Evolutionary conservation across 768 basidiomycete species (phyloP).

Genomic region (Pulveroboletus ravenelii): DNA sequence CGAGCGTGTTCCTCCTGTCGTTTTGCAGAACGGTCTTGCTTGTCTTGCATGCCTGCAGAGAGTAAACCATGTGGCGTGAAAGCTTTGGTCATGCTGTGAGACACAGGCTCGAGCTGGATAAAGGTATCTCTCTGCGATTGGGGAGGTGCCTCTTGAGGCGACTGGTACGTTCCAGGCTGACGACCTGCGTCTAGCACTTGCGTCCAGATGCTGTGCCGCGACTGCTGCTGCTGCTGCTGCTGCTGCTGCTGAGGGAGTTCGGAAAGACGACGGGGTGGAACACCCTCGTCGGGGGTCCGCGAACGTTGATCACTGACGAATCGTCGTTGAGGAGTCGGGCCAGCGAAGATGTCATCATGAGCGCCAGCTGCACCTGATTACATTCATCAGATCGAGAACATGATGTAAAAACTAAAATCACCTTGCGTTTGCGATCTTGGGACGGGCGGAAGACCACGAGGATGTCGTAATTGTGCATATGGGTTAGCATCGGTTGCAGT

Average conservation of each 20-base stretch:
- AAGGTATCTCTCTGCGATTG: slow-evolving; percentile 47
- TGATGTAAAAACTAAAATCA: slow-evolving; percentile 28
- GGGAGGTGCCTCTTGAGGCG: slow-evolving; percentile 32
- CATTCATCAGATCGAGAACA: slow-evolving; percentile 5
- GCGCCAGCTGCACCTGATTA: slow-evolving; percentile 29
- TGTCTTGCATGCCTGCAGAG: slow-evolving; percentile 92
- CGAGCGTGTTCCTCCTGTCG: slow-evolving; percentile 91
- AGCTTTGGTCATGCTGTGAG: slow-evolving; percentile 82
- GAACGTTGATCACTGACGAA: slow-evolving; percentile 50
- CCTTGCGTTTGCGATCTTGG: slow-evolving; percentile 45
- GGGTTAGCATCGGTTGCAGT: slow-evolving; percentile 32
- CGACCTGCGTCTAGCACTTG: slow-evolving; percentile 75
- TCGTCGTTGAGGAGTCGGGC: slow-evolving; percentile 40
- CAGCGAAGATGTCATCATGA: slow-evolving; percentile 43
- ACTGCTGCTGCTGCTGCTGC: slow-evolving; percentile 29
- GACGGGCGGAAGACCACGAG: slow-evolving; percentile 62
- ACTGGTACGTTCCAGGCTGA: slow-evolving; percentile 38
- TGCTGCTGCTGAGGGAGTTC: slow-evolving; percentile 40
- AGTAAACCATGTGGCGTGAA: slow-evolving; percentile 93
- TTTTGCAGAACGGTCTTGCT: slow-evolving; percentile 93
- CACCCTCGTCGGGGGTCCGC: slow-evolving; percentile 57
- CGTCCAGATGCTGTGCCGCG: slow-evolving; percentile 80
- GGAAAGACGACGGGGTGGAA: slow-evolving; percentile 50
- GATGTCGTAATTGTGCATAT: slow-evolving; percentile 50
- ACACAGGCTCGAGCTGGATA: slow-evolving; percentile 68